Percentiles rank a stretch among this genome's conserved stretches.
phyloP scores from a whole-genome alignment of 441 rosid species.

The Mallotus japonicus region DNA sequence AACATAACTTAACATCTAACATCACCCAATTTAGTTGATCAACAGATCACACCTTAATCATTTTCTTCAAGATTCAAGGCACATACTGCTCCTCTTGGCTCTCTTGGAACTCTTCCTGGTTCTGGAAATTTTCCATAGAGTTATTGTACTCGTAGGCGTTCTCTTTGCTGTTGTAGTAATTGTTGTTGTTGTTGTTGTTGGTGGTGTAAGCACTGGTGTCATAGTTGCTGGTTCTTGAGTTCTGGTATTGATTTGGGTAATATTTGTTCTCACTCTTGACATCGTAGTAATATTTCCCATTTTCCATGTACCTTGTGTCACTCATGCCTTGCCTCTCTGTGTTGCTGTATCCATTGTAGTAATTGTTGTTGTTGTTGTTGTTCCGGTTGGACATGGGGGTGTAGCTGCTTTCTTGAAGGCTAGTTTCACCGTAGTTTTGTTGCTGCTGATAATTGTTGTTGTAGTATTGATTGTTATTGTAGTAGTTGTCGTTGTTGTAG shows the following conservation, averaged over 20 bases:
- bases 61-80: slow-evolving; percentile 27
- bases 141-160: slow-evolving; percentile 23
- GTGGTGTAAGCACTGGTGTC: slow-evolving; percentile 1
- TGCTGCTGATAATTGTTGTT: slow-evolving; percentile 26
- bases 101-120: slow-evolving; percentile 28
- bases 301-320: slow-evolving; percentile 46
- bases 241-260: slow-evolving; percentile 19
- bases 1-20: slow-evolving; percentile 11
- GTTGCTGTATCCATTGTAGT: slow-evolving; percentile 4
- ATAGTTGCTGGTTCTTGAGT: slow-evolving; percentile 3
- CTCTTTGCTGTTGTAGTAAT: neutral
- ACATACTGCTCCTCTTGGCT: slow-evolving; percentile 30
- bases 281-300: slow-evolving; percentile 36
- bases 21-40: neutral
- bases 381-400: slow-evolving; percentile 7
- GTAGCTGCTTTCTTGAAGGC: slow-evolving; percentile 31
- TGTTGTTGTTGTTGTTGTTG: neutral
- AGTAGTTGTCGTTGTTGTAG: neutral
- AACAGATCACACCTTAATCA: neutral
- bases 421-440: slow-evolving; percentile 29
- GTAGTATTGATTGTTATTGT: slow-evolving; percentile 19
- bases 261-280: slow-evolving; percentile 19
- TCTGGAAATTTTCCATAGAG: slow-evolving; percentile 27
- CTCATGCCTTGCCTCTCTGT: slow-evolving; percentile 46
- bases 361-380: slow-evolving; percentile 8